These are phyloP conservation scores for Lachancea quebecensis DNA, from an alignment of 805 yeast species.

Conservation along the genomic window DNA sequence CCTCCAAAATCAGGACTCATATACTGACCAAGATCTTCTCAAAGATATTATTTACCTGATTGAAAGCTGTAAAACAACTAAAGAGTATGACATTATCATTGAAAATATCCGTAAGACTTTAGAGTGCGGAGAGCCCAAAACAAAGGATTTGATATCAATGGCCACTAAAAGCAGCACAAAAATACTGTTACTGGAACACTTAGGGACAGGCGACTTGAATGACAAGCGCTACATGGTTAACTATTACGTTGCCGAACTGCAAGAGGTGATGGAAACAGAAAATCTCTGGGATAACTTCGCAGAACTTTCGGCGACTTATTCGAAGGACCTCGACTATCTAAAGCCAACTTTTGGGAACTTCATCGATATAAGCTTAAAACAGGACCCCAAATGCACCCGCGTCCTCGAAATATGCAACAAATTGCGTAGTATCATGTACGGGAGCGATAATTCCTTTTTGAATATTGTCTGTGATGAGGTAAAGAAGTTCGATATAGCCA, in stretches of 20 bases:
- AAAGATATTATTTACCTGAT: conserved; percentile 15
- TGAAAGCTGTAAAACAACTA: not conserved
- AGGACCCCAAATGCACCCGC: conserved; percentile 3
- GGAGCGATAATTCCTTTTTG: conserved; percentile 4
- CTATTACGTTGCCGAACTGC: conserved; percentile 21
- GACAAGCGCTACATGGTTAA: conserved; percentile 23
- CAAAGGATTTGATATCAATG: conserved; percentile 13
- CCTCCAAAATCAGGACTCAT: not conserved
- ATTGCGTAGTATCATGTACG: not conserved
- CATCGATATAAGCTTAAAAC: conserved; percentile 16
- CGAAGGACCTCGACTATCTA: conserved; percentile 18
- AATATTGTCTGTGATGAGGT: conserved; percentile 5
- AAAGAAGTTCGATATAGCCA: conserved; percentile 16
- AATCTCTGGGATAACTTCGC: conserved; percentile 17
- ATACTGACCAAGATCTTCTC: not conserved
- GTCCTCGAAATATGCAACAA: not conserved
- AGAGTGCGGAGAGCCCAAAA: conserved; percentile 7
- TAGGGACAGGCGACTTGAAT: conserved; percentile 15
- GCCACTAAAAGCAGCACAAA: conserved; percentile 15
- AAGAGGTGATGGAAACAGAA: conserved; percentile 12
- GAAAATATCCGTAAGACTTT: conserved; percentile 11
- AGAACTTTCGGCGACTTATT: conserved; percentile 15
- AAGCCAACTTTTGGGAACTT: conserved; percentile 19
- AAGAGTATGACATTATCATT: conserved; percentile 4
- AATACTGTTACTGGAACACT: conserved; percentile 21